Percentiles rank a stretch among this genome's conserved stretches.
Evolutionary conservation across 2,329 filamentous ascomycete species (phyloP).

Genomic region (Epichloe baconii): DNA sequence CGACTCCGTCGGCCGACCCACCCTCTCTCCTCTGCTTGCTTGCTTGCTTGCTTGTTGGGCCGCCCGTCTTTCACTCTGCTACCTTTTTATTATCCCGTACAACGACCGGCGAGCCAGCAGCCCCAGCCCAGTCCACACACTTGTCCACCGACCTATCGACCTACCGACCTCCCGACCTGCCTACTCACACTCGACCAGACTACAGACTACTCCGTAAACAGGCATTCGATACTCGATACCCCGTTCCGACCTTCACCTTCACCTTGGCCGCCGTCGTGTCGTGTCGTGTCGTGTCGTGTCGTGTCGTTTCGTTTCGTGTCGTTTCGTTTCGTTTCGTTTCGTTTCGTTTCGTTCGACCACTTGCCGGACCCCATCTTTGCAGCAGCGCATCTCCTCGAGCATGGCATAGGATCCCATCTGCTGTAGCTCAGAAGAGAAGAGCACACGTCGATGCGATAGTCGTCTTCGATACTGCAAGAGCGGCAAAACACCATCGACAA

Average conservation of each 20-base stretch:
- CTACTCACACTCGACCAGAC: no score
- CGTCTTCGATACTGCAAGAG: not conserved
- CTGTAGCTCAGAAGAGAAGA: not conserved
- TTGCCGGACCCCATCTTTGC: not conserved
- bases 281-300: no score
- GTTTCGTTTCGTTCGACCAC: not conserved
- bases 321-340: not conserved
- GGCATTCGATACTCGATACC: not conserved
- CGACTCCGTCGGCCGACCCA: conserved; percentile 3
- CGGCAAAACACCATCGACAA: not conserved
- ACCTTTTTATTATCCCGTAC: not conserved
- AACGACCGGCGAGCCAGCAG: not conserved
- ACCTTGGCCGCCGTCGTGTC: not conserved
- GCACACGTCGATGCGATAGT: not conserved
- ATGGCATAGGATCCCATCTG: not conserved
- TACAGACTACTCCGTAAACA: not conserved
- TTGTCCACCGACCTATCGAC: not conserved
- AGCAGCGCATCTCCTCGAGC: not conserved
- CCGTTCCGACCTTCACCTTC: not conserved
- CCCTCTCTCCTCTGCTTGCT: not conserved
- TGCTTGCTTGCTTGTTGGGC: not conserved
- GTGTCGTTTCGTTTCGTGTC: no score
- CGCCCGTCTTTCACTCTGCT: not conserved
- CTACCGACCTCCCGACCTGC: no score
- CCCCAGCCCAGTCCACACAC: not conserved